Conservation (phyloP, 179 eudicot species). For the Corrigiola litoralis region DNA sequence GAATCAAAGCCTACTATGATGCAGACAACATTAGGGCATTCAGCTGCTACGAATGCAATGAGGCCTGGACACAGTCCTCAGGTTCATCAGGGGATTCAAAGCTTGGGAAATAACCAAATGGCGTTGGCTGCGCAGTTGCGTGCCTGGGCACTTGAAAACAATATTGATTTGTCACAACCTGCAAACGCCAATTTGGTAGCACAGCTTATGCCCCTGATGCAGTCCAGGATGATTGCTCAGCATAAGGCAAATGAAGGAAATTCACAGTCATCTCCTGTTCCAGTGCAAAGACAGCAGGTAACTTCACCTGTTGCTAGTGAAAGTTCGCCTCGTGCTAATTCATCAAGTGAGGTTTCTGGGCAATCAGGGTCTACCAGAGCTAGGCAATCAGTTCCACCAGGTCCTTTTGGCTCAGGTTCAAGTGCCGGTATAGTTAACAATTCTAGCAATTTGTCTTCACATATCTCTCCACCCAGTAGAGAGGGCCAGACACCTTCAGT, state of each 20-base stretch:
- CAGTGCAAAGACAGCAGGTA: conserved; percentile 67
- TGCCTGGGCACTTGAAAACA: conserved; percentile 79
- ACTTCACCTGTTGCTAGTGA: conserved; percentile 67
- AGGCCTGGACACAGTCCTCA: conserved; percentile 53
- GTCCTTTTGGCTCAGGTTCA: conserved; percentile 43
- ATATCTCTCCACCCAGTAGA: conserved; percentile 49
- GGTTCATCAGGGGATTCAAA: conserved; percentile 49
- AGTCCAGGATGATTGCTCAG: conserved; percentile 70
- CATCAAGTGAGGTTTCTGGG: conserved; percentile 76
- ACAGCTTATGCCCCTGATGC: conserved; percentile 78
- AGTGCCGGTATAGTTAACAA: conserved; percentile 32
- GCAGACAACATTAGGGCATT: conserved; percentile 51
- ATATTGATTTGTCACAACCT: conserved; percentile 82
- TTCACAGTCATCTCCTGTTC: conserved; percentile 49
- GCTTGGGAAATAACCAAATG: conserved; percentile 49
- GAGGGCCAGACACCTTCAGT: conserved; percentile 53
- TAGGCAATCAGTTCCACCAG: conserved; percentile 53
- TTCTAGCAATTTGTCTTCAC: conserved; percentile 37
- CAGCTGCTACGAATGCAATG: conserved; percentile 36
- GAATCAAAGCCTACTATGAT: conserved; percentile 47
- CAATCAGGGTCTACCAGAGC: conserved; percentile 61
- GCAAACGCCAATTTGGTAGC: conserved; percentile 75
- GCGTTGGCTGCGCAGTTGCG: conserved; percentile 85
- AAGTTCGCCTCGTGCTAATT: conserved; percentile 74
- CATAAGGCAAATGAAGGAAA: conserved; percentile 70